Percentiles rank a stretch among this genome's conserved stretches.
These are phyloP conservation scores for Jacaranda copaia DNA, from an alignment of 257 asterid genomes.

Conservation along the genomic window DNA sequence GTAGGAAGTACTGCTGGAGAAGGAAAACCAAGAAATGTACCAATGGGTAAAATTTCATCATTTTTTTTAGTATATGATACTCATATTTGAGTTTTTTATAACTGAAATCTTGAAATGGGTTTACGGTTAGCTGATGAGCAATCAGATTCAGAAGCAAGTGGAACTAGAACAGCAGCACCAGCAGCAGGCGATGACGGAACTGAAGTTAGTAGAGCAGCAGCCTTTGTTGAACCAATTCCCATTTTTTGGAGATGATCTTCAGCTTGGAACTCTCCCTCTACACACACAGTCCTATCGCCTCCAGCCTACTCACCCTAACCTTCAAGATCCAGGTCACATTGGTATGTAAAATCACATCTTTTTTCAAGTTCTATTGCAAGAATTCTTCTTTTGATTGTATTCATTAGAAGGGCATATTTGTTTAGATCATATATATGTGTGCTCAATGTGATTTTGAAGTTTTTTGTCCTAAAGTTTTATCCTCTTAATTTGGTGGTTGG, in stretches of 20 bases:
- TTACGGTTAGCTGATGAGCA: constrained; percentile 59
- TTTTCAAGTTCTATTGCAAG: no score
- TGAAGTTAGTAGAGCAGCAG: constrained; percentile 59
- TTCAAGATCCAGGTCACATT: constrained; percentile 47
- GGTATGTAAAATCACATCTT: constrained; percentile 2
- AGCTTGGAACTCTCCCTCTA: constrained; percentile 51
- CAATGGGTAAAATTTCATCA: constrained; percentile 56
- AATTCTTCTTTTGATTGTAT: no score
- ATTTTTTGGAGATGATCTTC: constrained; percentile 66
- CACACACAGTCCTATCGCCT: constrained; percentile 53
- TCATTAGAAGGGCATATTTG: no score
- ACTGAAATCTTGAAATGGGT: background rate
- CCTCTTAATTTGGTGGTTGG: no score
- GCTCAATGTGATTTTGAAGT: no score
- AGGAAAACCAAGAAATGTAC: constrained; percentile 81
- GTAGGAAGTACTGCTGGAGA: constrained; percentile 72
- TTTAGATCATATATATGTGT: background rate
- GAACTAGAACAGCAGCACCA: constrained; percentile 52
- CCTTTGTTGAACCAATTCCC: constrained; percentile 63
- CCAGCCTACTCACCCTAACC: constrained; percentile 75
- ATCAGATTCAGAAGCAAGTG: constrained; percentile 55
- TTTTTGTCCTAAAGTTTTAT: no score
- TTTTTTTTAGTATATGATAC: background rate
- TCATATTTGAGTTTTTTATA: background rate
- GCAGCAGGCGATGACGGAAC: constrained; percentile 57